Evolutionary conservation across 495 filamentous ascomycete genomes (phyloP).

Genomic region (Penicillium lagena): DNA sequence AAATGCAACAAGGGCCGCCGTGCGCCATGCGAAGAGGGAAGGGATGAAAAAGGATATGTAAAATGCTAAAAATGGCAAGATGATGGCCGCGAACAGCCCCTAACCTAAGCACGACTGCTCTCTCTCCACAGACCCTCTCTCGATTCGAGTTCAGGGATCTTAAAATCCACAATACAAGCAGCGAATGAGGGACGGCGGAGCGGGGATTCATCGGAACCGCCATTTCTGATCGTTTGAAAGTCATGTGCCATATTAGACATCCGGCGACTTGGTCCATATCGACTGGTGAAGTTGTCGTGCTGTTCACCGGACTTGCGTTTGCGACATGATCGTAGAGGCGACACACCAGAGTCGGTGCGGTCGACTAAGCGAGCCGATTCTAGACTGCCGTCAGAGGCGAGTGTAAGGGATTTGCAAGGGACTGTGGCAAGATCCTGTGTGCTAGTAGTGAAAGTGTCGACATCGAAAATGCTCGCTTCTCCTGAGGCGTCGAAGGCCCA

Average conservation of each 20-base stretch:
- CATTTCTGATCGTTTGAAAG: slow-evolving; percentile 3
- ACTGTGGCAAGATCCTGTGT: slow-evolving; percentile 5
- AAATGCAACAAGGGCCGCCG: too few species aligned
- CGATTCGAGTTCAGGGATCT: slow-evolving; percentile 27
- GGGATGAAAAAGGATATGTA: background rate
- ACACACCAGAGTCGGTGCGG: slow-evolving; percentile 1
- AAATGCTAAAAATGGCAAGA: too few species aligned
- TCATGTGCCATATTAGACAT: slow-evolving; percentile 3
- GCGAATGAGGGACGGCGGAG: slow-evolving; percentile 28
- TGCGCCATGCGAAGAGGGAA: too few species aligned
- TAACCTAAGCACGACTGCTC: background rate
- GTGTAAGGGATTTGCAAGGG: slow-evolving; percentile 17
- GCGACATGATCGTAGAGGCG: slow-evolving; percentile 7
- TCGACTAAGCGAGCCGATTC: slow-evolving; percentile 11
- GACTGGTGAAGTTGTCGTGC: slow-evolving; percentile 18
- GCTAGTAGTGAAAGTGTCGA: slow-evolving; percentile 25
- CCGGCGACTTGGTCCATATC: slow-evolving; percentile 15
- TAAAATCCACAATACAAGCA: slow-evolving; percentile 36
- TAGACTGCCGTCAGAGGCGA: slow-evolving; percentile 25
- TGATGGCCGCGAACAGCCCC: too few species aligned
- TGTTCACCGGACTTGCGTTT: slow-evolving; percentile 25
- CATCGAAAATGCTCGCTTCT: slow-evolving; percentile 25
- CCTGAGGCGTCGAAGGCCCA: slow-evolving; percentile 34
- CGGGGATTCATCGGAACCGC: background rate
- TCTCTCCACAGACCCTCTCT: slow-evolving; percentile 17